These are phyloP conservation scores for Rhodosporidiobolus sp. DNA, from an alignment of 768 basidiomycete genomes.

Conservation along the genomic window DNA sequence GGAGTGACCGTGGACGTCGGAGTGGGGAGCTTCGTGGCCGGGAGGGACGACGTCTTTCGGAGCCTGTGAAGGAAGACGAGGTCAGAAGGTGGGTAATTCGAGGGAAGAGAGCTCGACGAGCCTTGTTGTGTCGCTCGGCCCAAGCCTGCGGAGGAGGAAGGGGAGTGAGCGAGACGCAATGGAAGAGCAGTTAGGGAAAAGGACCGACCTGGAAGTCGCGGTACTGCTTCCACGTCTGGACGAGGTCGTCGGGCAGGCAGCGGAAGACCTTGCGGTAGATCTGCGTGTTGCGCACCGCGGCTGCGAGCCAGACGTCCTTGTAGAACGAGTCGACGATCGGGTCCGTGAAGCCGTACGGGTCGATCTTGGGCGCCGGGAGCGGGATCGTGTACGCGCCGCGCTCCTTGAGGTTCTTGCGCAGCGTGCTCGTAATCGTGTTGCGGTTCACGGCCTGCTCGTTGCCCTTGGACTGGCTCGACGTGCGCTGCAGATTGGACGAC, in stretches of 20 bases:
- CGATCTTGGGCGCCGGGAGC: slow-evolving; percentile 66
- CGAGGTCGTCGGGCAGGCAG: slow-evolving; percentile 83
- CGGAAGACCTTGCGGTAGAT: slow-evolving; percentile 94
- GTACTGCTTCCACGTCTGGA: slow-evolving; percentile 94
- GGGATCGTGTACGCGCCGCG: slow-evolving; percentile 52
- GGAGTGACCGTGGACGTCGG: slow-evolving; percentile 46
- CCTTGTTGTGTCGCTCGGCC: slow-evolving; percentile 60
- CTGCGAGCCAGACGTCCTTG: slow-evolving; percentile 71
- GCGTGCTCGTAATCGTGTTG: slow-evolving; percentile 21
- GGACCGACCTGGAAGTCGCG: slow-evolving; percentile 60
- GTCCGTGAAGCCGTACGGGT: slow-evolving; percentile 78
- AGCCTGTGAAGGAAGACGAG: background rate
- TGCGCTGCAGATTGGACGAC: background rate
- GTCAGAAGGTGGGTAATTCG: background rate
- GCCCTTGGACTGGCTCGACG: background rate
- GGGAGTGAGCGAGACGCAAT: background rate
- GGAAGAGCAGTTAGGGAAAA: too few relatives aligned
- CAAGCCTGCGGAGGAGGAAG: slow-evolving; percentile 52
- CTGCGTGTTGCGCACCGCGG: slow-evolving; percentile 88
- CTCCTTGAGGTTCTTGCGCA: slow-evolving; percentile 53
- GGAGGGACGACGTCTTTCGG: slow-evolving; percentile 47
- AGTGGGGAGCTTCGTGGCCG: slow-evolving; percentile 46
- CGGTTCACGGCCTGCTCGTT: slow-evolving; percentile 31
- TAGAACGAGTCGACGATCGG: slow-evolving; percentile 83
- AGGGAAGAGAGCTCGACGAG: background rate